Evolutionary conservation across 345 rosid genomes (phyloP), one percentile per base, ranked within the genome.

Genomic region (Rhodamnia rubescens): DNA sequence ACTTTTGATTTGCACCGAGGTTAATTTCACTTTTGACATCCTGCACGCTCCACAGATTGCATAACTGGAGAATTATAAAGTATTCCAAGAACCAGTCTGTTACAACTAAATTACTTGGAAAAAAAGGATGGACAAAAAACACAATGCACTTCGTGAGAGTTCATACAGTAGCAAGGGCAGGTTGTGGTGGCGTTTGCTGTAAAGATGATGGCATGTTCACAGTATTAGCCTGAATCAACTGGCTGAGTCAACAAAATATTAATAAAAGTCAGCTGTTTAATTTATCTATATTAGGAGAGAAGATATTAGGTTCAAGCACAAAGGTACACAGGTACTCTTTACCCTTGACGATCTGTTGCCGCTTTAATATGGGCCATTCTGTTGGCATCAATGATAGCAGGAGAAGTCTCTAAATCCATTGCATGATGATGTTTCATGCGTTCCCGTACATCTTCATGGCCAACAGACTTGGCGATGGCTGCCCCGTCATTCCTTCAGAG

Each of bases 361-460:
- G 93, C 42, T 88, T 93, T 93, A 32, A 91, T 83, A 88, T 90
- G 90, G 85, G 91, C 87, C 89, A 91, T 86, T 80, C 94, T 90
- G 74, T 90, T 92, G 85, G 93, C 89, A 90, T 94, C 94, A 54
- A 91, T 84, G n/a, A 89, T 51, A 84, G 92, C 89, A 42, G 91
- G 86, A 14, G 95, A 92, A 59, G 95, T 89, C 80, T 90, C 96
- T 20, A 90, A 86, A 84, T 93, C 93, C 88, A 92, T 53, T 20
- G 90, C 88, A 88, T 93, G 90, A 40, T 94, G 88, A 84, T 90
- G 87, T 85, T 92, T 92, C 90, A 90, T 90, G 12, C 92, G 92
- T 69, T 92, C 95, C 92, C 95, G 83, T 92, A 90, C 89, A 93
- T 88, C 87, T 91, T 93, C 93, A 92, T 90, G 61, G 96, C 94